Conservation (phyloP, 2,329 filamentous ascomycete species). For the Karstenula rhodostoma region DNA sequence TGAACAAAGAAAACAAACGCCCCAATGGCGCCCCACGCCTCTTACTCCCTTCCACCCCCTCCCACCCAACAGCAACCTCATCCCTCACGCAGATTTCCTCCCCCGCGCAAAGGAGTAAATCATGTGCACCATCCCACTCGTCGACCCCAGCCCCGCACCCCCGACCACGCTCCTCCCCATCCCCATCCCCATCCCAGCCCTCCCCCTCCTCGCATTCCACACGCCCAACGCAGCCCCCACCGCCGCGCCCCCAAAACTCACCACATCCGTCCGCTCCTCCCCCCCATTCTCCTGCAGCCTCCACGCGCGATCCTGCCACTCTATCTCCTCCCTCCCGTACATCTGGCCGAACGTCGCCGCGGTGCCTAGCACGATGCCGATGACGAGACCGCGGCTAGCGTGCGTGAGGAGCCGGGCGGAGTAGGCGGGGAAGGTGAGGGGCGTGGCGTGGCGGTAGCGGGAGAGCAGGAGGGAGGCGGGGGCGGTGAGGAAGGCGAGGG, state of each 20-base stretch:
- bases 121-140: conserved; percentile 54
- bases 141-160: conserved; percentile 58
- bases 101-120: neutral
- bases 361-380: conserved; percentile 56
- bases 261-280: conserved; percentile 67
- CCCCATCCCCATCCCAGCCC: conserved; percentile 26
- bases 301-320: conserved; percentile 72
- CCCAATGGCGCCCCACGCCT: too few relatives aligned
- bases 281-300: conserved; percentile 63
- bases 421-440: conserved; percentile 36
- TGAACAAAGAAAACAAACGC: too few relatives aligned
- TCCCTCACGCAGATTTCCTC: neutral
- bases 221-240: conserved; percentile 45
- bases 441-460: conserved; percentile 24
- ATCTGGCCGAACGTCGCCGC: conserved; percentile 60
- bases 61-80: neutral
- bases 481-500: conserved; percentile 55
- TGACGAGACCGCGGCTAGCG: conserved; percentile 56
- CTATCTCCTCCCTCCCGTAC: conserved; percentile 65
- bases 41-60: neutral
- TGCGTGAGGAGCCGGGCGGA: conserved; percentile 53
- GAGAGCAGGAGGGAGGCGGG: conserved; percentile 39
- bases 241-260: conserved; percentile 55
- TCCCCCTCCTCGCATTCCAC: conserved; percentile 38
- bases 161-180: conserved; percentile 54